Evolutionary conservation across 1,139 yeast genomes (phyloP), one percentile per base, ranked within the genome.

Genomic region (Scheffersomyces segobiensis): DNA sequence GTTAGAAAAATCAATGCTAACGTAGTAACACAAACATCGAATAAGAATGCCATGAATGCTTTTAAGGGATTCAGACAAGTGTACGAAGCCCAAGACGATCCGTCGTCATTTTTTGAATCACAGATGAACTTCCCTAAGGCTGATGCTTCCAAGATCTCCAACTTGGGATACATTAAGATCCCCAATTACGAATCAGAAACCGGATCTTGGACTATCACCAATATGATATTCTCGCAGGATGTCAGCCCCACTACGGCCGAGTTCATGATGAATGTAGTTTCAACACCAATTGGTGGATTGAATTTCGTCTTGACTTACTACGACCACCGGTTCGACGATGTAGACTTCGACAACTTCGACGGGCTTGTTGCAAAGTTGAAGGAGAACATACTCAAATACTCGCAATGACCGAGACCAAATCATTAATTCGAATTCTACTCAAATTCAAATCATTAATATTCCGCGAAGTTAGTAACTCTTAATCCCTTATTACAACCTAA

Each of bases 201-300:
- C 5, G 50, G 19, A n/a, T 52, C 59, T 12, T 75, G 76, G 77
- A 65, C 67, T 0, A 67, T 79, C 18, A 64, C 60, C 1, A 72
- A 78, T 56, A 62, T 78, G 67, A 64, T 76, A 1, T 79, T 79
- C 60, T 67, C 78, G 0, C 83, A 79, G 60, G 80, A 77, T 58
- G 55, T 78, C 55, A 74, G 80, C 2, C 74, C 79, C 1, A 61
- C 67, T 1, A 77, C 79, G 1, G 63, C 78, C 8, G 82, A 79
- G 47, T 75, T 78, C 58, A 72, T 76, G 72, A 59, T 78, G 24
- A 72, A 66, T 57, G 67, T 74, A 10, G 66, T 78, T 5, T 71
- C 79, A n/a, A 72, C 80, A 0, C 61, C 70, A 1, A 24, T 55
- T 2, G 78, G 80, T 0, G 82, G 83, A 0, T 64, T 78, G 65